Percentiles rank a stretch among this genome's conserved stretches.
Evolutionary conservation across 2,329 filamentous ascomycete species (phyloP).

Genomic region (Knoxdaviesia capensis): DNA sequence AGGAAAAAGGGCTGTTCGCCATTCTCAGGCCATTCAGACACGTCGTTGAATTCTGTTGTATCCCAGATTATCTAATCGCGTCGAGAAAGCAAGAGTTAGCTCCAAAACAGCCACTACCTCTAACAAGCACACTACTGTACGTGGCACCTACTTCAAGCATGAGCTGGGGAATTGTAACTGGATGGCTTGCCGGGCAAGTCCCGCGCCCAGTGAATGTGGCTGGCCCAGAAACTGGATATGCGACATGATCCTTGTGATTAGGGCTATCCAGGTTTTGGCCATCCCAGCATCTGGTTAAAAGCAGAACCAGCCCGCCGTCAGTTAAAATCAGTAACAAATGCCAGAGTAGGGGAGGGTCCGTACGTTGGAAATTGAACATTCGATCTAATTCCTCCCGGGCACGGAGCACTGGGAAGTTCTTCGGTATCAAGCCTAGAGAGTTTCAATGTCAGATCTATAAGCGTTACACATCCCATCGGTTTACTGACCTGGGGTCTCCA

Average conservation of each 20-base stretch:
- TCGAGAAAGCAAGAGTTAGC: background rate
- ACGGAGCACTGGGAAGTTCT: slow-evolving; percentile 18
- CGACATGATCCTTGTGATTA: slow-evolving; percentile 20
- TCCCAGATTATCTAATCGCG: slow-evolving; percentile 15
- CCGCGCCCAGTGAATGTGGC: slow-evolving; percentile 12
- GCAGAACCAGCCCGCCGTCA: slow-evolving; percentile 8
- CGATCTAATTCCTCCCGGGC: slow-evolving; percentile 20
- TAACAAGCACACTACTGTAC: background rate
- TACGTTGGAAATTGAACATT: slow-evolving; percentile 21
- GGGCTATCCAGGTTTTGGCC: slow-evolving; percentile 21
- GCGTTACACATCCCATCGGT: no score
- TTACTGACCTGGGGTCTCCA: slow-evolving; percentile 20
- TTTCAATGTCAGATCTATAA: no score
- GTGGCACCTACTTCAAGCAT: slow-evolving; percentile 10
- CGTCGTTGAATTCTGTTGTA: slow-evolving; percentile 15
- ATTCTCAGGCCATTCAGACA: slow-evolving; percentile 16
- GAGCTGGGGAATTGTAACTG: slow-evolving; percentile 18
- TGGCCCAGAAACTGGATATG: slow-evolving; percentile 18
- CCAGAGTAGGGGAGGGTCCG: background rate
- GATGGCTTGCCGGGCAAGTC: slow-evolving; percentile 15
- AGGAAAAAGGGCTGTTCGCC: slow-evolving; percentile 15
- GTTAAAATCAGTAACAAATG: background rate
- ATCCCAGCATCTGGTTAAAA: slow-evolving; percentile 23
- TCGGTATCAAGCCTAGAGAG: slow-evolving; percentile 18
- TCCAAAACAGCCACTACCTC: background rate